phyloP scores from a whole-genome alignment of 306 rosid species.

The Acacia acuminata region DNA sequence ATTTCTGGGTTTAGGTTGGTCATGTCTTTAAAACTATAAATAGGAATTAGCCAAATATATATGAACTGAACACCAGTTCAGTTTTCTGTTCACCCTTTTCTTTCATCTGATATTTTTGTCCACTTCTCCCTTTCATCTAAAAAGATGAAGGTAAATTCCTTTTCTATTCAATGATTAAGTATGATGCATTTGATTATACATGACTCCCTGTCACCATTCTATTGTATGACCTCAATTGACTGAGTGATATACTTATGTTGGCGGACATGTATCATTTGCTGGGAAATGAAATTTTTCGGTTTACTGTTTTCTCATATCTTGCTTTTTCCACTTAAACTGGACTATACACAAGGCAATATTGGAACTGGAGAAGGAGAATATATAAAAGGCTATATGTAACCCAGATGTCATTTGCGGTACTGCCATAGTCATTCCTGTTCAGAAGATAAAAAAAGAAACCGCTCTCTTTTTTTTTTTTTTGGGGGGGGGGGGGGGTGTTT shows the following conservation, averaged over 20 bases:
- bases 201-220: not conserved
- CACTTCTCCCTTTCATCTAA: not conserved
- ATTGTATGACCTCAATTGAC: not conserved
- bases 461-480: not conserved
- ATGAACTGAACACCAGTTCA: too few relatives aligned
- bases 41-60: not conserved
- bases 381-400: not conserved
- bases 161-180: not conserved
- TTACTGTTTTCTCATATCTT: not conserved
- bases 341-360: not conserved
- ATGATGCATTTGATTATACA: not conserved
- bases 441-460: not conserved
- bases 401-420: not conserved
- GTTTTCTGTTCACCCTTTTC: not conserved
- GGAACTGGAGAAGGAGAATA: not conserved
- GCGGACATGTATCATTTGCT: not conserved
- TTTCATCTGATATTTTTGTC: not conserved
- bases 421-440: not conserved
- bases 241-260: not conserved
- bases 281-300: too few relatives aligned
- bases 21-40: not conserved
- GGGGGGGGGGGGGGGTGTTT: not conserved
- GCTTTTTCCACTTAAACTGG: not conserved
- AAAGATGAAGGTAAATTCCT: not conserved
- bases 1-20: not conserved